phyloP scores from a whole-genome alignment of 2,329 filamentous ascomycete genomes.

The Trichoderma brevicompactum region DNA sequence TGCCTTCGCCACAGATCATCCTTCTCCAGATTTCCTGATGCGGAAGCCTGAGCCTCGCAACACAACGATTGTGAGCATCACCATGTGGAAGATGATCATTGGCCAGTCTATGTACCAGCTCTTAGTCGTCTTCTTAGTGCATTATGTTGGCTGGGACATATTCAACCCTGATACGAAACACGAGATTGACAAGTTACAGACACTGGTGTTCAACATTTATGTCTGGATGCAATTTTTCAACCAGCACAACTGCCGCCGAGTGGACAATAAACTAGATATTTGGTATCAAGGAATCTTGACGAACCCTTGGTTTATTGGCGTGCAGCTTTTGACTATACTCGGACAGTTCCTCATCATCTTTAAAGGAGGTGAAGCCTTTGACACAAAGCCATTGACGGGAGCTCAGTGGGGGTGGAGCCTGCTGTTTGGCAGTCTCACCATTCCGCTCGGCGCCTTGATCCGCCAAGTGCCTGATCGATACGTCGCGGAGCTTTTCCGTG shows the following conservation, averaged over 20 bases:
- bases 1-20: constrained; percentile 65
- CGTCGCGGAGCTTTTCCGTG: constrained; percentile 39
- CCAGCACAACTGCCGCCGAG: constrained; percentile 75
- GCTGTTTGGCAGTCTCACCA: constrained; percentile 66
- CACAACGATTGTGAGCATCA: constrained; percentile 71
- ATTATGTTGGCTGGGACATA: constrained; percentile 64
- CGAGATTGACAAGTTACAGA: constrained; percentile 52
- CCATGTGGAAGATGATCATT: constrained; percentile 91
- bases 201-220: constrained; percentile 83
- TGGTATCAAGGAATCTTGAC: constrained; percentile 72
- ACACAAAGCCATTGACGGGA: constrained; percentile 63
- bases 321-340: constrained; percentile 67
- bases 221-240: constrained; percentile 94
- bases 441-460: constrained; percentile 61
- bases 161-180: constrained; percentile 54
- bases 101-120: constrained; percentile 80
- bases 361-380: constrained; percentile 70
- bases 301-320: constrained; percentile 77
- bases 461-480: constrained; percentile 47
- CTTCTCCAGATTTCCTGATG: constrained; percentile 59
- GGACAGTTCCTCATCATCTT: constrained; percentile 76
- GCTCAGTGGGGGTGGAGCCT: constrained; percentile 72
- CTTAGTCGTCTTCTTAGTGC: constrained; percentile 59
- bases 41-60: constrained; percentile 75
- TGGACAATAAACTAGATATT: constrained; percentile 83